Percentiles rank a stretch among this genome's conserved stretches.
phyloP scores from a whole-genome alignment of 441 rosid species.

The Manihot esculenta region DNA sequence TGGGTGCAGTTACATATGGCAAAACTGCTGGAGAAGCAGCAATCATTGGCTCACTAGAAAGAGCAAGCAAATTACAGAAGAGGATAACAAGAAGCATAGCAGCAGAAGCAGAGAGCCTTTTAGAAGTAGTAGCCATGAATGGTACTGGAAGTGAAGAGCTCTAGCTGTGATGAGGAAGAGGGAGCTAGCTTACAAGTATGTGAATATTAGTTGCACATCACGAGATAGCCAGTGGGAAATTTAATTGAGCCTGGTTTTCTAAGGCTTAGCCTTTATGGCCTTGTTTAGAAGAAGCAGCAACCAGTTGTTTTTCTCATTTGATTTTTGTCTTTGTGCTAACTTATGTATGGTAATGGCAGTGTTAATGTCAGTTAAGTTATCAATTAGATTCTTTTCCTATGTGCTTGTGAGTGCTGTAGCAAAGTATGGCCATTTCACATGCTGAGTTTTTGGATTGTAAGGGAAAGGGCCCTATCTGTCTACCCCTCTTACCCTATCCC shows the following conservation, averaged over 20 bases:
- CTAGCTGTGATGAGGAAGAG: neutral
- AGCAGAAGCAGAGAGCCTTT: conserved; percentile 27
- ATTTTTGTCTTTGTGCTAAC: conserved; percentile 21
- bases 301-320: neutral
- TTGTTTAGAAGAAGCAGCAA: neutral
- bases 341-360: conserved; percentile 7
- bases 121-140: conserved; percentile 37
- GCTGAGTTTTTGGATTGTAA: conserved; percentile 33
- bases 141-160: neutral
- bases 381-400: conserved; percentile 24
- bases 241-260: conserved; percentile 12
- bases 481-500: conserved; percentile 15
- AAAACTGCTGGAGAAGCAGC: conserved; percentile 56
- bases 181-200: neutral
- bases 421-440: conserved; percentile 36
- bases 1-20: conserved; percentile 48
- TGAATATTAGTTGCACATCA: conserved; percentile 23
- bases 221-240: conserved; percentile 29
- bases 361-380: neutral
- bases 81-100: conserved; percentile 27
- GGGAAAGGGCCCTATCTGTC: conserved; percentile 22
- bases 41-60: conserved; percentile 35
- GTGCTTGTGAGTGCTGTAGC: conserved; percentile 18
- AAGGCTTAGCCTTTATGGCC: neutral
- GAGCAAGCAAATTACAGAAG: conserved; percentile 29